These are phyloP conservation scores for Parachaetomium inaequale DNA, from an alignment of 495 filamentous ascomycete genomes.

Conservation along the genomic window DNA sequence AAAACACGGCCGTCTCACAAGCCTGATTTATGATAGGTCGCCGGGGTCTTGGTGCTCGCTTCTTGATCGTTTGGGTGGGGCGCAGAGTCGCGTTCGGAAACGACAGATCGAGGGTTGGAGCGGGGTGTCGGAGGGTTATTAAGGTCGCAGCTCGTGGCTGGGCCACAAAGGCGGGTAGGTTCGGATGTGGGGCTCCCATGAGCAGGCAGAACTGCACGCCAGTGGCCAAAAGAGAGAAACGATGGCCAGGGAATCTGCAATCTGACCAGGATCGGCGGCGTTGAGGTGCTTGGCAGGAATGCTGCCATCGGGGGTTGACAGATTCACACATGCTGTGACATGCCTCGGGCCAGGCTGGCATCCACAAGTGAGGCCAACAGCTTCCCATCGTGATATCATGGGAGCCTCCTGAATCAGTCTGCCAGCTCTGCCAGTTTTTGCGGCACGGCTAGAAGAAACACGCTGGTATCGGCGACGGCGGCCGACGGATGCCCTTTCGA, in stretches of 20 bases:
- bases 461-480: too few relatives aligned
- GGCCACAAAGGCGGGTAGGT: not conserved
- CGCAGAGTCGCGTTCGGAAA: constrained; percentile 9
- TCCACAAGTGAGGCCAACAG: not conserved
- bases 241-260: not conserved
- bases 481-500: too few relatives aligned
- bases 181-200: not conserved
- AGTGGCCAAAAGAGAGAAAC: not conserved
- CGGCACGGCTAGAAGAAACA: not conserved
- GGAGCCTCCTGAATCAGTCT: not conserved
- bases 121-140: constrained; percentile 6
- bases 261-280: not conserved
- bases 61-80: not conserved
- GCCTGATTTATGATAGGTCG: constrained; percentile 11
- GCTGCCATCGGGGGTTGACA: not conserved
- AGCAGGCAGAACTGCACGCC: not conserved
- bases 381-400: not conserved
- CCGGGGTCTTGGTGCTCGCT: not conserved
- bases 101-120: constrained; percentile 2
- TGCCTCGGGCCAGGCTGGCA: too few relatives aligned
- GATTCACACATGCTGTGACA: not conserved
- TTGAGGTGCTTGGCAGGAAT: not conserved
- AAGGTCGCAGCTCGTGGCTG: constrained; percentile 10
- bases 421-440: not conserved
- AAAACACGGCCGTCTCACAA: not conserved